Percentiles rank a stretch among this genome's conserved stretches.
These are phyloP conservation scores for Aciculosporium take DNA, from an alignment of 2,329 filamentous ascomycete species.

Conservation along the genomic window DNA sequence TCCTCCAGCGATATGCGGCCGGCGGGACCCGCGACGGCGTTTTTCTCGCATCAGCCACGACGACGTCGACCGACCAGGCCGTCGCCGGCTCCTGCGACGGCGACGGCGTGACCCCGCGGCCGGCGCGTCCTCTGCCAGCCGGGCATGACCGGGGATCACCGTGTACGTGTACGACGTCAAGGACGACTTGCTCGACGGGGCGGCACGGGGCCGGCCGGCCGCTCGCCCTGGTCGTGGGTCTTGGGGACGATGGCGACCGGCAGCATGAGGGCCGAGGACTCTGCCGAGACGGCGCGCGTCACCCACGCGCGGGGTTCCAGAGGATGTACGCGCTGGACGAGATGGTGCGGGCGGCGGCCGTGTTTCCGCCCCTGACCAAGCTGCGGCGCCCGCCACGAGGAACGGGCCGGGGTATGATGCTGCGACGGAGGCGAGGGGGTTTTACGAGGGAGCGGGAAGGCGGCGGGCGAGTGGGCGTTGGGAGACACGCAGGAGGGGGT, in stretches of 20 bases:
- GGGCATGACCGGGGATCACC: constrained; percentile 87
- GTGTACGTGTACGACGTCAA: constrained; percentile 97
- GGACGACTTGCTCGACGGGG: constrained; percentile 98
- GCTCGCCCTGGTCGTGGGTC: constrained; percentile 76
- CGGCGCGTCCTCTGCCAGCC: constrained; percentile 98
- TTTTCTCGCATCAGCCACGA: constrained; percentile 86
- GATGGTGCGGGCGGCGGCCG: constrained; percentile 59
- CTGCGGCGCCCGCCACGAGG: constrained; percentile 86
- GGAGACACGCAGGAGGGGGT: constrained; percentile 41
- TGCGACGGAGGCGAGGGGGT: constrained; percentile 76
- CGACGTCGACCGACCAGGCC: constrained; percentile 81
- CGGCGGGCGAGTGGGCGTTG: constrained; percentile 59
- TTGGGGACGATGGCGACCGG: constrained; percentile 98
- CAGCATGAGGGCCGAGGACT: constrained; percentile 73
- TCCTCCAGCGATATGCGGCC: no score
- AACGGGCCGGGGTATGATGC: constrained; percentile 81
- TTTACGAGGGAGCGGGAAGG: constrained; percentile 62
- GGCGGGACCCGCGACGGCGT: no score
- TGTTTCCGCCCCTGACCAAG: constrained; percentile 82
- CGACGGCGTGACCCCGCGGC: constrained; percentile 82
- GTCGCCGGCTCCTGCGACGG: constrained; percentile 98
- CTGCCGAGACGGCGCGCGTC: constrained; percentile 83
- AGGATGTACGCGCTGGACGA: constrained; percentile 82
- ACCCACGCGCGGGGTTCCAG: constrained; percentile 93
- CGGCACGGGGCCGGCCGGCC: constrained; percentile 71